Conservation (phyloP, 2,329 filamentous ascomycete species). For the Neoarthrinium moseri region DNA sequence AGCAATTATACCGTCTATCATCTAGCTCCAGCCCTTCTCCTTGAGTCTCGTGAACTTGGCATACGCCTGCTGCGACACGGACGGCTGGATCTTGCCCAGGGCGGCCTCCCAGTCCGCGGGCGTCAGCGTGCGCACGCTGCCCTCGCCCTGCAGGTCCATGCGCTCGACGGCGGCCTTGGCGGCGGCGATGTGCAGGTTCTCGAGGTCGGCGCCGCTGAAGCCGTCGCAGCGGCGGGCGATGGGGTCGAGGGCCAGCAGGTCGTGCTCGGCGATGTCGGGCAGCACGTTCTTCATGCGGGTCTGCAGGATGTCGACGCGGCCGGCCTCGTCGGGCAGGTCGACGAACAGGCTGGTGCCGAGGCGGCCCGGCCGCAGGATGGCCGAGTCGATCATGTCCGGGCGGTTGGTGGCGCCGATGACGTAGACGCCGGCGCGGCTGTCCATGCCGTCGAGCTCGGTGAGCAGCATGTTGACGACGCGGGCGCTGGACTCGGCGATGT, state of each 20-base stretch:
- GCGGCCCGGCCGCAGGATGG: conserved; percentile 88
- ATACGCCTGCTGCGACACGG: conserved; percentile 42
- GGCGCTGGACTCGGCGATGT: conserved; percentile 76
- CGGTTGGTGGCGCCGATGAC: conserved; percentile 94
- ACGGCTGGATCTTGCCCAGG: conserved; percentile 45
- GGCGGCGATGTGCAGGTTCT: conserved; percentile 44
- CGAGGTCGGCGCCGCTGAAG: conserved; percentile 71
- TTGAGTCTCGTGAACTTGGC: conserved; percentile 34
- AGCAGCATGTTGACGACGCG: conserved; percentile 94
- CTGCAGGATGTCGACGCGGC: conserved; percentile 81
- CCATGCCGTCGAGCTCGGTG: conserved; percentile 88
- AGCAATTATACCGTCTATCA: background rate
- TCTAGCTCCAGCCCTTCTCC: conserved; percentile 6
- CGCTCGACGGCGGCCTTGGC: conserved; percentile 25
- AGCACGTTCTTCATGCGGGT: conserved; percentile 47
- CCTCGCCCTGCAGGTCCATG: conserved; percentile 16
- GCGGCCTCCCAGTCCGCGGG: conserved; percentile 53
- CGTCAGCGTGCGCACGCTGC: conserved; percentile 23
- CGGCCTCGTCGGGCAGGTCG: conserved; percentile 74
- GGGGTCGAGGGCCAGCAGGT: conserved; percentile 46
- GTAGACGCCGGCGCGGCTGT: conserved; percentile 80
- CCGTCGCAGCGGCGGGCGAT: conserved; percentile 72
- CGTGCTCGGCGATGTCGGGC: conserved; percentile 23
- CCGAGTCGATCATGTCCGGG: conserved; percentile 93
- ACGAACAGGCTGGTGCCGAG: conserved; percentile 88